phyloP scores from a whole-genome alignment of 2,329 filamentous ascomycete genomes.

The Trichophyton verrucosum region DNA sequence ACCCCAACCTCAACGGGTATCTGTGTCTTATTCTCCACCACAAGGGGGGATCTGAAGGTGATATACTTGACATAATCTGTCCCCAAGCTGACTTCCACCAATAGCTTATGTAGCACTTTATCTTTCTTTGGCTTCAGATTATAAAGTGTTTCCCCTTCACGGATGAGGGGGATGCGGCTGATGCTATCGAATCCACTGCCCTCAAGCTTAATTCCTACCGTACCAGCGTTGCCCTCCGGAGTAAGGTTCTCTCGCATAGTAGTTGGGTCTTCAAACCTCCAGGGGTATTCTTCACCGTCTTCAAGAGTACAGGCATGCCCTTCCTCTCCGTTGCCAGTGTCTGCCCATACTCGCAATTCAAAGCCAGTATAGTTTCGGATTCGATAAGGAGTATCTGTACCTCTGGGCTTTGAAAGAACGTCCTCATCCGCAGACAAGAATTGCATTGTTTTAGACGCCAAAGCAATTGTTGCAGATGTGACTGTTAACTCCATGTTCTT shows the following conservation, averaged over 20 bases:
- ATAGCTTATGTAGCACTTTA: conserved; percentile 70
- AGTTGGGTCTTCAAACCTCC: conserved; percentile 94
- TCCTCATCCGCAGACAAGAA: conserved; percentile 84
- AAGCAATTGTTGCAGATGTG: conserved; percentile 83
- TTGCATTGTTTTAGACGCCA: conserved; percentile 83
- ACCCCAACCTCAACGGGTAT: conserved; percentile 90
- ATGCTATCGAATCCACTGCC: conserved; percentile 89
- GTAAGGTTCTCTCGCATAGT: conserved; percentile 90
- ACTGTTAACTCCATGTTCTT: conserved; percentile 86
- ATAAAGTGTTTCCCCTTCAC: conserved; percentile 90
- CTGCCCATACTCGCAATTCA: conserved; percentile 70
- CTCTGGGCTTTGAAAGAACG: conserved; percentile 82
- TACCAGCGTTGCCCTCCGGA: conserved; percentile 65
- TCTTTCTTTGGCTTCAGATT: conserved; percentile 78
- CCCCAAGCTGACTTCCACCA: conserved; percentile 86
- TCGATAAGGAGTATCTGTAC: conserved; percentile 80
- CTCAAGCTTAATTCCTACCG: conserved; percentile 73
- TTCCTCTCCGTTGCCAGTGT: conserved; percentile 56
- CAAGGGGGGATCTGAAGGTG: conserved; percentile 77
- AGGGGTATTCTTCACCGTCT: conserved; percentile 84
- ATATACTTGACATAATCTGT: conserved; percentile 96
- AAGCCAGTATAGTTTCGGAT: conserved; percentile 96
- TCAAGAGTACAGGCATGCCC: conserved; percentile 59
- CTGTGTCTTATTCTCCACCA: conserved; percentile 93
- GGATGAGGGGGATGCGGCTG: conserved; percentile 74